Evolutionary conservation across 106 monocot species (phyloP).

Genomic region (Acanthochlamys bracteata): DNA sequence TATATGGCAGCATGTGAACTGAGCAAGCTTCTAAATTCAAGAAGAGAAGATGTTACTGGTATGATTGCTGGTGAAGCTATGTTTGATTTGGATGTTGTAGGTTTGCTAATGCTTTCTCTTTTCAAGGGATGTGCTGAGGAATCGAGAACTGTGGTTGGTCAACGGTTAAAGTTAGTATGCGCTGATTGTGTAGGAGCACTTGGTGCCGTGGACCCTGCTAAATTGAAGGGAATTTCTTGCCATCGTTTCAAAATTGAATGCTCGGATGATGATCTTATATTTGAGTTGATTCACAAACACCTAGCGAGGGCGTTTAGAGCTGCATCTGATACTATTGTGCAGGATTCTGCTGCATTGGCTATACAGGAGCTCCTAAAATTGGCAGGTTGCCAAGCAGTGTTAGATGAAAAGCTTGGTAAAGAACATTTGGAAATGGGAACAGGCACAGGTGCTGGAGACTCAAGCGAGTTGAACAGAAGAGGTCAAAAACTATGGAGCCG

Average conservation of each 20-base stretch:
- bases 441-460: not conserved
- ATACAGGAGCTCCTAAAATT: constrained; percentile 94
- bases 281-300: constrained; percentile 96
- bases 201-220: constrained; percentile 95
- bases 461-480: constrained; percentile 27
- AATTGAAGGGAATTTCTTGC: constrained; percentile 68
- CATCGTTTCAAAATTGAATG: constrained; percentile 96
- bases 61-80: constrained; percentile 65
- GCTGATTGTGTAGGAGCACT: constrained; percentile 94
- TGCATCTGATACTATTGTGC: constrained; percentile 82
- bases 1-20: constrained; percentile 95
- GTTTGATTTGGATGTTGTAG: constrained; percentile 73
- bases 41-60: constrained; percentile 76
- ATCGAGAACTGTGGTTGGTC: constrained; percentile 79
- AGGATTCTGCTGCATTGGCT: constrained; percentile 97
- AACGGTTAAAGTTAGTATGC: constrained; percentile 80
- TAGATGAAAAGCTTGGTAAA: constrained; percentile 28
- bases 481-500: constrained; percentile 86
- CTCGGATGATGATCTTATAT: constrained; percentile 98
- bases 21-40: constrained; percentile 66
- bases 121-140: constrained; percentile 90
- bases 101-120: constrained; percentile 63
- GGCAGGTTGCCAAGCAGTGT: constrained; percentile 75
- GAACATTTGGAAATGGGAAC: constrained; percentile 14
- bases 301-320: constrained; percentile 92